Evolutionary conservation across 1,139 yeast species (phyloP), one percentile per base, ranked within the genome.

Genomic region (Candida tetrigidarum): DNA sequence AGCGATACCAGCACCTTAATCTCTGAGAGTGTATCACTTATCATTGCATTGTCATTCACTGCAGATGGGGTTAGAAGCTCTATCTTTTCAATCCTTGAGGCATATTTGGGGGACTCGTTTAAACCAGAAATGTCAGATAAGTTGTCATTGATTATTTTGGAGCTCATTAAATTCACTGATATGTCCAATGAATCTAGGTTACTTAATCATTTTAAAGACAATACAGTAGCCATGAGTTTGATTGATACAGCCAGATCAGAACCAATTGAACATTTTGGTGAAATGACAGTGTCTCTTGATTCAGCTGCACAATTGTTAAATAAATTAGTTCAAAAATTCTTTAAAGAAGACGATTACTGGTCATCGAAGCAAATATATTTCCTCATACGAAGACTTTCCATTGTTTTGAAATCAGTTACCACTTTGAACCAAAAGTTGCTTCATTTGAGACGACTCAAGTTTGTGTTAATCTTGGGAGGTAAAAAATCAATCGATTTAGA

Each of bases 41-140:
- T 57, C 45, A 59, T 80, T 1, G 74, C 84, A 0, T 56, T 81
- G 9, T 66, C 85, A 0, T 81, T 69, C 51, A 58, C 78, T 0
- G 60, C 59, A 11, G 64, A 66, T 20, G 84, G 85, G 0, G 50
- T 63, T 1, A 61, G 76, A 33, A 69, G 69, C 42, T 61, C 62
- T 1, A 58, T 79, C 0, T 71, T 69, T 37, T 63, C 58, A 2
- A 48, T 14, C 20, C 51, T 54, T 43, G 47, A 37, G 29, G 40
- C 25, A 1, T 49, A 46, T 29, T 57, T 56, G 47, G 58, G 36
- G 33, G 52, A 42, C 20, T 49, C 42, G 3, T 52, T 52, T 12
- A 54, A 55, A 10, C 41, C 45, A 2, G 52, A 53, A 12, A 52
- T 64, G 29, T 49, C 50, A 30, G 39, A 46, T 14, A 63, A 63